Base-by-base conservation (phyloP, 2,329 filamentous ascomycete species). In the Daldinia sp. region DNA sequence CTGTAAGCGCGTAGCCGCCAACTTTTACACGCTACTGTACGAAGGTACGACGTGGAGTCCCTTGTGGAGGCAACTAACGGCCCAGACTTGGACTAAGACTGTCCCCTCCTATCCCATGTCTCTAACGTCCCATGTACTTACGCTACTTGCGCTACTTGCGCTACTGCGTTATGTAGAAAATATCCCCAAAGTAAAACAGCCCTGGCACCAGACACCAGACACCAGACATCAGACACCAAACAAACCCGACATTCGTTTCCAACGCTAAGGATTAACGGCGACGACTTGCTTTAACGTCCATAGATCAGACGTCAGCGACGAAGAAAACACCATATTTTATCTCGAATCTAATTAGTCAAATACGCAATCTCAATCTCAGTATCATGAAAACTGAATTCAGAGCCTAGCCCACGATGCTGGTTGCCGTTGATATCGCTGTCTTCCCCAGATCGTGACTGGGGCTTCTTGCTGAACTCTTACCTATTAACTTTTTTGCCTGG, bases 1-100 rank as follows among this genome's bases (percentile, higher is more conserved):
- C 37, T 59, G 58, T 73, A 74, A 74, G 72, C 72, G 71, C 73
- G 66, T 73, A 74, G 73, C 74, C 74, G 74, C 74, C 72, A 65
- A 61, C 60, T 53, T 64, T 56, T 28, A 51, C 65, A 68, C 62
- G 65, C 65, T 68, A 66, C 56, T 64, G 68, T 65, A 57, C 39
- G 44, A 46, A 42, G 12, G 61, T 65, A 60, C 56, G 51, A 65
- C 58, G 65, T 70, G 65, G 65, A 68, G 65, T 64, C 62, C 50
- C 20, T 23, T 59, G 63, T 50, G 55, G 67, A 66, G 59, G 46
- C 41, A 26, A 58, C 53, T 64, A 60, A 33, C n/a, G n/a, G 42
- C 53, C 53, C 23, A 56, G 53, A 41, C 39, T 44, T n/a, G 26
- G 15, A 26, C 9, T 44, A 15, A 26, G 18, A 15, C 10, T 15